These are phyloP conservation scores for Triticum timopheevii DNA, from an alignment of 176 grass and related monocot species.

Conservation along the genomic window DNA sequence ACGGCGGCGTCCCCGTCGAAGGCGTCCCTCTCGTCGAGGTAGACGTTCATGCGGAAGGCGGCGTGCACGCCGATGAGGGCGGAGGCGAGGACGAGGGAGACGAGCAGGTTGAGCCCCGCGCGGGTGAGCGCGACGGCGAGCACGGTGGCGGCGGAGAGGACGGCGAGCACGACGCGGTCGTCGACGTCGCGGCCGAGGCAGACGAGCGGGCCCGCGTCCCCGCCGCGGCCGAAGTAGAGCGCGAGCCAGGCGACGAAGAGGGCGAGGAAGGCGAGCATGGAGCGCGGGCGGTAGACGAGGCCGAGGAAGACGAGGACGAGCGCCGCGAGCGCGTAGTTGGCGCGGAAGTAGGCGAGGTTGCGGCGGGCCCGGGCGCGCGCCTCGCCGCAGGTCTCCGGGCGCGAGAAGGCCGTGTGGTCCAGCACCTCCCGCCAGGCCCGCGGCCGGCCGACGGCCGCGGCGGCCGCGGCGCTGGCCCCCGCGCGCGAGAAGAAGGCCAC, in stretches of 20 bases:
- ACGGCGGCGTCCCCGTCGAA: conserved; percentile 53
- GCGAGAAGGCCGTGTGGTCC: conserved; percentile 62
- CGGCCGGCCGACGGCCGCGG: conserved; percentile 52
- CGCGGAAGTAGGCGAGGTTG: conserved; percentile 91
- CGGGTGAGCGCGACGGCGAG: conserved; percentile 67
- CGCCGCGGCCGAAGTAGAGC: conserved; percentile 71
- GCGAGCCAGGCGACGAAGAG: conserved; percentile 70
- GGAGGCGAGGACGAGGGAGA: conserved; percentile 52
- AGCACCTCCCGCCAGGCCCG: conserved; percentile 76
- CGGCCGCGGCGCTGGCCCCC: conserved; percentile 41
- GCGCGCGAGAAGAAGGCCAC: conserved; percentile 67
- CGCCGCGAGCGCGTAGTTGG: conserved; percentile 70
- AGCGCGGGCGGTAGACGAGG: conserved; percentile 68
- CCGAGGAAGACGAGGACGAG: conserved; percentile 62
- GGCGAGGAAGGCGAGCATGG: conserved; percentile 71
- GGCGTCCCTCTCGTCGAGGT: conserved; percentile 73
- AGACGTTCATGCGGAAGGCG: conserved; percentile 61
- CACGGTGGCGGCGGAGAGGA: conserved; percentile 59
- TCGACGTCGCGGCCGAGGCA: conserved; percentile 66
- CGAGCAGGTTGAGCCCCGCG: conserved; percentile 84
- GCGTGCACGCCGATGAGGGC: conserved; percentile 64
- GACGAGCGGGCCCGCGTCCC: conserved; percentile 38
- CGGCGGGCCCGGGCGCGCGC: conserved; percentile 58
- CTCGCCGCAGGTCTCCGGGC: conserved; percentile 65
- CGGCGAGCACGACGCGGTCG: conserved; percentile 66